Conservation (phyloP, 139 green algal genomes). For the Astrephomene gubernaculifera region DNA sequence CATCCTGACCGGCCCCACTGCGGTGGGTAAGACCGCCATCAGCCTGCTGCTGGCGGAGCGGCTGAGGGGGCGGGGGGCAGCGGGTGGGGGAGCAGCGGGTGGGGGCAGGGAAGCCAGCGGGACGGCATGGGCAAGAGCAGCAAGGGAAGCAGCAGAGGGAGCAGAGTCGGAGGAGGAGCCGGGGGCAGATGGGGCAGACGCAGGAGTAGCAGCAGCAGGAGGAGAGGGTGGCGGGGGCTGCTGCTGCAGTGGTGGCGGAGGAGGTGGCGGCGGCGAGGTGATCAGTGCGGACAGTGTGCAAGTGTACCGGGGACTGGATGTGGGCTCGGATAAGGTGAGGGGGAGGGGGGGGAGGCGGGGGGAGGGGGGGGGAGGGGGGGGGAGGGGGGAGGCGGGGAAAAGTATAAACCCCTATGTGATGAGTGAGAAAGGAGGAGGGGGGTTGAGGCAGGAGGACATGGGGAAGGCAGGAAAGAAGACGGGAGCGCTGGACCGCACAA, state of each 20-base stretch:
- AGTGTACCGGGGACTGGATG: slow-evolving; percentile 91
- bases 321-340: slow-evolving; percentile 92
- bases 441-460: neutral
- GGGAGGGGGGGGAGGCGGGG: neutral
- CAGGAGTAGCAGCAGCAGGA: neutral
- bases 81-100: neutral
- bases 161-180: neutral
- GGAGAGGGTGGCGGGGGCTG: neutral
- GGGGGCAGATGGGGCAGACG: neutral
- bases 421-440: neutral
- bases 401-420: no score
- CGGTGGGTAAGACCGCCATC: slow-evolving; percentile 91
- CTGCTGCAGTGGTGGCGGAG: neutral
- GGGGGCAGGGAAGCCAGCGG: neutral
- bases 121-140: neutral
- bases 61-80: slow-evolving; percentile 51
- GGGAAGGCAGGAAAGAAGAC: neutral
- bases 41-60: slow-evolving; percentile 82
- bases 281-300: slow-evolving; percentile 97
- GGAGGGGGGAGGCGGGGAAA: neutral
- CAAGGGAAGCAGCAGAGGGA: neutral
- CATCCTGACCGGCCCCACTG: slow-evolving; percentile 93
- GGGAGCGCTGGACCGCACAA: neutral
- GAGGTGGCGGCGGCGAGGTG: slow-evolving; percentile 73
- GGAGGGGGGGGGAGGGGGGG: neutral